These are phyloP conservation scores for Klebsormidium nitens DNA, from an alignment of 139 green algal species.

Conservation along the genomic window DNA sequence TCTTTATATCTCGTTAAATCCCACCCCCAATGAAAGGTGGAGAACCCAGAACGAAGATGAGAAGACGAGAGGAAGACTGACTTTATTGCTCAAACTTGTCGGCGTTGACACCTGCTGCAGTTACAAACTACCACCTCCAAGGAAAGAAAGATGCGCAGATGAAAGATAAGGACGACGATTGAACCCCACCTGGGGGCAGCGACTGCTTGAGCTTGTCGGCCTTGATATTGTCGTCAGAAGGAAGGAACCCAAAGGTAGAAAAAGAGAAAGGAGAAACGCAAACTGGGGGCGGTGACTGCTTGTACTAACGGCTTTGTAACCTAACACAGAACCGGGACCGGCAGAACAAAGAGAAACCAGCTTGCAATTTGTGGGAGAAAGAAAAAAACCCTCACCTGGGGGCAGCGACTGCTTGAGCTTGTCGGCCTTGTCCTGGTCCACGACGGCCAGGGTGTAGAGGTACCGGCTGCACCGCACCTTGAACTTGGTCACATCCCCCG, in stretches of 20 bases:
- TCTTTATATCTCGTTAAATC: too few species aligned
- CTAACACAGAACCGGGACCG: not conserved
- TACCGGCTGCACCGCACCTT: constrained; percentile 97
- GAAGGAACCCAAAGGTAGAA: too few species aligned
- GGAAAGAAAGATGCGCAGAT: not conserved
- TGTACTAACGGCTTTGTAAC: not conserved
- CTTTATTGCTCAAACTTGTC: too few species aligned
- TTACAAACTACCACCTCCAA: too few species aligned
- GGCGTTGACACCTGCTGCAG: too few species aligned
- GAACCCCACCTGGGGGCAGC: constrained; percentile 82
- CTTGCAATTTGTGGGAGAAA: not conserved
- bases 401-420: constrained; percentile 99
- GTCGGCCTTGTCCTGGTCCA: constrained; percentile 95
- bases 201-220: constrained; percentile 98
- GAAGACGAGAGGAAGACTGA: not conserved
- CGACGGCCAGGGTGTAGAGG: constrained; percentile 97
- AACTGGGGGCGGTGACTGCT: too few species aligned
- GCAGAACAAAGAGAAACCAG: not conserved
- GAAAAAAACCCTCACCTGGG: constrained; percentile 55
- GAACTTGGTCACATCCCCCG: constrained; percentile 89
- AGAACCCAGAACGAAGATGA: not conserved
- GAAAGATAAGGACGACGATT: not conserved
- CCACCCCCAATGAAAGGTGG: too few species aligned
- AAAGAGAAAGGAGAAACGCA: too few species aligned
- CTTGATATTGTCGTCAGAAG: constrained; percentile 95